Evolutionary conservation across 345 rosid species (phyloP).

Genomic region (Pelargonium nanum): DNA sequence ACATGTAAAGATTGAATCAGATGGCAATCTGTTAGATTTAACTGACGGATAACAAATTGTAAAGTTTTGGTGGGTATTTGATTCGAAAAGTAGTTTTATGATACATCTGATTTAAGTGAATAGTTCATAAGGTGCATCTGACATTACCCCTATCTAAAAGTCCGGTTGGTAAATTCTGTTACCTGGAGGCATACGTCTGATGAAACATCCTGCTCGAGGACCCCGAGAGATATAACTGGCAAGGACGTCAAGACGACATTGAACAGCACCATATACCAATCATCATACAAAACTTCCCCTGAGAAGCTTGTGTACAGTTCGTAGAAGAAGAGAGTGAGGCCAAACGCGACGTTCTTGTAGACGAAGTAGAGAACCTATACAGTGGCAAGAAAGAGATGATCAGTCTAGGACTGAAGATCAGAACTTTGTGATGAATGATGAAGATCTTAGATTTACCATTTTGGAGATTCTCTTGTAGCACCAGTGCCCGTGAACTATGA

Average conservation of each 20-base stretch:
- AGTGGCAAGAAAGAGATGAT: neutral
- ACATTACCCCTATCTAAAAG: too few relatives aligned
- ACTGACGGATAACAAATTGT: too few relatives aligned
- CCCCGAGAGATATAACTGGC: conserved; percentile 69
- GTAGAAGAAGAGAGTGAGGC: conserved; percentile 70
- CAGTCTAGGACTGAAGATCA: neutral
- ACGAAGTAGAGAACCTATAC: conserved; percentile 53
- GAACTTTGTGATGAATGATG: neutral
- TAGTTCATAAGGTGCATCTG: too few relatives aligned
- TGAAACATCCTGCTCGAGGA: conserved; percentile 69
- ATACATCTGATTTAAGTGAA: too few relatives aligned
- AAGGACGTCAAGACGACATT: conserved; percentile 64
- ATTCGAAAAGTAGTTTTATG: too few relatives aligned
- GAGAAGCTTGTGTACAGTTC: conserved; percentile 59
- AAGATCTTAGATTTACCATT: conserved; percentile 35
- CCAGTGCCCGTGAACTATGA: conserved; percentile 80
- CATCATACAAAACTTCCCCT: conserved; percentile 55
- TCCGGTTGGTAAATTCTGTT: too few relatives aligned
- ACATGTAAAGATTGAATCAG: too few relatives aligned
- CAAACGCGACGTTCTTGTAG: conserved; percentile 73
- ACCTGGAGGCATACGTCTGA: conserved; percentile 77
- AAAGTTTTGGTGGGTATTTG: too few relatives aligned
- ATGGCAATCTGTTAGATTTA: too few relatives aligned
- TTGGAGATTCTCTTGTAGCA: conserved; percentile 69
- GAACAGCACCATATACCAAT: conserved; percentile 62